Evolutionary conservation across 2,329 filamentous ascomycete genomes (phyloP).

Genomic region (Alternaria hordeiaustralica): DNA sequence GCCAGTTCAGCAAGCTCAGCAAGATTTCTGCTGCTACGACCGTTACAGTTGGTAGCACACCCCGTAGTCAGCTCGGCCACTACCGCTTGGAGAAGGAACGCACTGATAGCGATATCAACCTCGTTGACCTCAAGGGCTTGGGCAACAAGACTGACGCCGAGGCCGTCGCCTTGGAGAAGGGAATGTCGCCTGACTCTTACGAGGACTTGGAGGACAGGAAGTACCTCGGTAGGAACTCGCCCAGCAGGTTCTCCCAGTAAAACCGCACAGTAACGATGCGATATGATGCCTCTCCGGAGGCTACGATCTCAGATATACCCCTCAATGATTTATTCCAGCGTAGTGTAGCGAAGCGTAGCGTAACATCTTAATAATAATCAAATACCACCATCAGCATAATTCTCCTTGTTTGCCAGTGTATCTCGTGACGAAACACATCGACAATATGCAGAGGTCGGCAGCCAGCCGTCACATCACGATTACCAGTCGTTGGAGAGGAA

Average conservation of each 20-base stretch:
- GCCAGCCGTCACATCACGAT: neutral
- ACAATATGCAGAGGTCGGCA: neutral
- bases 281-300: neutral
- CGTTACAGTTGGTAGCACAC: neutral
- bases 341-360: neutral
- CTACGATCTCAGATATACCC: neutral
- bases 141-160: neutral
- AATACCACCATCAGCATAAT: neutral
- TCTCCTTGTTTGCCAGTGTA: neutral
- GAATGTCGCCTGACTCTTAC: neutral
- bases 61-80: neutral
- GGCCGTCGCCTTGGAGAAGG: neutral
- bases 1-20: conserved; percentile 3
- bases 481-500: neutral
- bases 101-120: conserved; percentile 5
- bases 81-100: neutral
- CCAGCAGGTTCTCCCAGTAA: neutral
- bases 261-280: neutral
- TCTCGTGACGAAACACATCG: neutral
- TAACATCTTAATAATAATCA: neutral
- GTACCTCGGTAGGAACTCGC: neutral
- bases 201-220: neutral
- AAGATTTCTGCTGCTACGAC: conserved; percentile 3
- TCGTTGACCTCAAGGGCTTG: conserved; percentile 6
- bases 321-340: neutral